phyloP scores from a whole-genome alignment of 495 filamentous ascomycete species.

The Penicillium samsonianum region DNA sequence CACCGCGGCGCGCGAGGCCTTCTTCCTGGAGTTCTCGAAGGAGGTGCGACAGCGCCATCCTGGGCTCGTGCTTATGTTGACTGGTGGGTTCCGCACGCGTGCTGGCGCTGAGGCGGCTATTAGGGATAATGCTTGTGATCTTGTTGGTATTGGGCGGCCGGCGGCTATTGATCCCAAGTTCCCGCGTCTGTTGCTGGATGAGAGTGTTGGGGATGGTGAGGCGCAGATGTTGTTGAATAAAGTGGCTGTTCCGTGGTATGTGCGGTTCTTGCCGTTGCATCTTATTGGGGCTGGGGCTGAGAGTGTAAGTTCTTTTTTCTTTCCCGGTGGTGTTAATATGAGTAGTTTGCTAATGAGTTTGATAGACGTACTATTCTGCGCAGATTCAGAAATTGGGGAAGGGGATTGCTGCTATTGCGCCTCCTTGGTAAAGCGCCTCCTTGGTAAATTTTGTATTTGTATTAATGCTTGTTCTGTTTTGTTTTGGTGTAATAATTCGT shows the following conservation, averaged over 20 bases:
- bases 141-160: conserved; percentile 59
- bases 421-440: conserved; percentile 18
- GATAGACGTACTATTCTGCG: conserved; percentile 39
- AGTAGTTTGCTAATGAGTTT: conserved; percentile 7
- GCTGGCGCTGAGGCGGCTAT: conserved; percentile 56
- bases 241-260: conserved; percentile 35
- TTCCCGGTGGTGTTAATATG: conserved; percentile 3
- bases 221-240: conserved; percentile 44
- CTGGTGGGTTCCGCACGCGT: conserved; percentile 58
- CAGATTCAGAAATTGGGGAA: conserved; percentile 45
- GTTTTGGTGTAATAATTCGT: neutral
- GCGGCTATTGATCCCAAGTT: conserved; percentile 51
- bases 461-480: neutral
- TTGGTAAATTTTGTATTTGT: conserved; percentile 8
- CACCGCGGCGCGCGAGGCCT: conserved; percentile 57
- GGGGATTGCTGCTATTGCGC: conserved; percentile 35
- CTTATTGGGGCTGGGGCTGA: conserved; percentile 48
- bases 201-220: conserved; percentile 49
- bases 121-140: conserved; percentile 53
- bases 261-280: conserved; percentile 37
- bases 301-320: conserved; percentile 34
- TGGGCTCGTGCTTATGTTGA: conserved; percentile 49
- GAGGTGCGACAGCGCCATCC: conserved; percentile 48
- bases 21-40: conserved; percentile 60
- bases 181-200: conserved; percentile 55